Conservation (phyloP, 2,329 filamentous ascomycete species). For the Claviceps spartinae region DNA sequence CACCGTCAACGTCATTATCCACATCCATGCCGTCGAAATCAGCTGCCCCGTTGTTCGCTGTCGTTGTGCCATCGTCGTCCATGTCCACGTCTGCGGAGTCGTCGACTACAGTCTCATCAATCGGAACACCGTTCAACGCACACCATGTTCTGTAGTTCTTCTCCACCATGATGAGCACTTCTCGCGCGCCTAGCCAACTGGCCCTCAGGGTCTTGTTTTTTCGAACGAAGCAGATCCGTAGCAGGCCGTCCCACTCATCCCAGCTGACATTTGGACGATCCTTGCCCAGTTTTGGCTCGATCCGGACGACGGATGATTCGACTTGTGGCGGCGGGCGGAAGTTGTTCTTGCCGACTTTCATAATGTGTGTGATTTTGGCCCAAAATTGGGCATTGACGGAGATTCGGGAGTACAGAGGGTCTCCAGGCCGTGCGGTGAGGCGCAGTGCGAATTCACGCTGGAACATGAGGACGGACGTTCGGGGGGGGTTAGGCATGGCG, state of each 20-base stretch:
- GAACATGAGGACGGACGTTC: conserved; percentile 86
- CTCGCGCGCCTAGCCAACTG: conserved; percentile 66
- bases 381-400: conserved; percentile 90
- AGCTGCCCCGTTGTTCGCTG: not conserved
- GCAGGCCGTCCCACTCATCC: conserved; percentile 86
- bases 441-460: conserved; percentile 90
- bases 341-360: conserved; percentile 94
- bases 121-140: conserved; percentile 65
- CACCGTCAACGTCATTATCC: conserved; percentile 36
- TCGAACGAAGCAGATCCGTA: conserved; percentile 56
- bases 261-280: conserved; percentile 76
- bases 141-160: conserved; percentile 83
- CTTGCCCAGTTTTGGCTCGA: conserved; percentile 70
- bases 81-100: conserved; percentile 27
- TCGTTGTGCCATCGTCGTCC: conserved; percentile 22
- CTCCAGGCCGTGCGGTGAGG: conserved; percentile 74
- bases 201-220: conserved; percentile 86
- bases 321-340: conserved; percentile 92
- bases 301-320: conserved; percentile 78
- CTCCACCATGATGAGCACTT: conserved; percentile 71
- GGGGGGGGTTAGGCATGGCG: conserved; percentile 64
- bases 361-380: conserved; percentile 52
- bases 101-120: conserved; percentile 53
- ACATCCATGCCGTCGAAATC: conserved; percentile 25
- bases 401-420: conserved; percentile 80